Evolutionary conservation across 108 stramenopile species (phyloP), one percentile per base, ranked within the genome.

Genomic region (Aureococcus anophagefferens): DNA sequence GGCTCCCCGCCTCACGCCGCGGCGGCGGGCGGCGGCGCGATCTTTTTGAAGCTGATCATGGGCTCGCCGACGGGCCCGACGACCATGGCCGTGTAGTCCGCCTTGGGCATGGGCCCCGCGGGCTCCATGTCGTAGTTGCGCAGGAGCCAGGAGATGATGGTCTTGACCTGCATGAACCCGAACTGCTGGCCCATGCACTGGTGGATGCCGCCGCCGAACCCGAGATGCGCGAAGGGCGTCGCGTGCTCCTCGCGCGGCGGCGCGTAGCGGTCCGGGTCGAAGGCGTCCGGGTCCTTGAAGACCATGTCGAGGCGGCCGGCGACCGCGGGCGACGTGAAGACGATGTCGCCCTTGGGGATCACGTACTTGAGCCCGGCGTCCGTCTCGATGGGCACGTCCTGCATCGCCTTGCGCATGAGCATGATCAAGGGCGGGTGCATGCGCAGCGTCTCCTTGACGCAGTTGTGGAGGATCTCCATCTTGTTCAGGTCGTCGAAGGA

Each of bases 101-200:
- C 76, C 64, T 86, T 85, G 13, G 98, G 98, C 69, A 98, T 69
- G 15, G 81, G 82, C 46, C 79, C 76, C n/a, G 84, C 74, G 59
- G 91, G 86, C 32, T 46, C 36, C 72, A 89, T 84, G 72, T 93
- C 90, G 76, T 88, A 99, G 64, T 94, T 88, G 21, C 94, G 87
- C 51, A 98, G 85, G 36, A 99, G 76, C 32, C 95, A 83, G 67
- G 92, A 90, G 59, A 99, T 35, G 81, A 99, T 91, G n/a, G 96
- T 97, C 87, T 97, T 97, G 67, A 98, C 95, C 86, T 99, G 98
- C 35, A 98, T 72, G 75, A 87, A 94, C n/a, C 88, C 98, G 85
- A 99, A 99, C 76, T 92, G 89, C 84, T 98, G 96, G 65, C 98
- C 98, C 92, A 97, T 95, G 80, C 98, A 99, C 67, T 91, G 87